A percentile compares a stretch with the other conserved stretches of the same genome.
Evolutionary conservation across 1,139 yeast genomes (phyloP).

Genomic region (Kluyveromyces sp.): DNA sequence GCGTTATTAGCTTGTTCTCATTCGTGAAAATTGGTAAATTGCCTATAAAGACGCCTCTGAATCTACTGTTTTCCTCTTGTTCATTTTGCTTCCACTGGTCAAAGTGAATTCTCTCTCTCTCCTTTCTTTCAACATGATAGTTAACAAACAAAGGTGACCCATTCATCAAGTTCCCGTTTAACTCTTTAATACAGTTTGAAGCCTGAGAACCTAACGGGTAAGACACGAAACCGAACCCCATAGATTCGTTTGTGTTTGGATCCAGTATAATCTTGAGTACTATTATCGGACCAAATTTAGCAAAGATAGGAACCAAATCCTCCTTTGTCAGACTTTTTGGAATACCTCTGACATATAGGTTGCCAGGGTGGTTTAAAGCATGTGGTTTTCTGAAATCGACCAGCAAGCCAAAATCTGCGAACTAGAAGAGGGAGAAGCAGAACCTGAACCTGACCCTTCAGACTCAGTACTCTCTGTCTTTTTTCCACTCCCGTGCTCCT

Average conservation of each 20-base stretch:
- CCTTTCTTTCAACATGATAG: slow-evolving; percentile 46
- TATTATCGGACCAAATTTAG: slow-evolving; percentile 37
- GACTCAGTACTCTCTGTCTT: neutral
- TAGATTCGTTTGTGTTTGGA: slow-evolving; percentile 33
- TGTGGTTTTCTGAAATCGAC: slow-evolving; percentile 28
- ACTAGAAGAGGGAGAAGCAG: neutral
- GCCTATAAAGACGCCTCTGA: slow-evolving; percentile 28
- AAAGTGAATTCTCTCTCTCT: slow-evolving; percentile 34
- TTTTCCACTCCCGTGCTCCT: neutral
- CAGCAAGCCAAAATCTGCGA: slow-evolving; percentile 13
- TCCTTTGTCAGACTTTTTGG: slow-evolving; percentile 35
- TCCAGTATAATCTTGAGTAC: slow-evolving; percentile 40
- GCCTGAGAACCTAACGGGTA: slow-evolving; percentile 37
- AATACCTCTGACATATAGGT: slow-evolving; percentile 49
- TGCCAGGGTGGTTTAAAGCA: slow-evolving; percentile 59
- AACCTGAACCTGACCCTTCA: neutral
- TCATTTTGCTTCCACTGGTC: slow-evolving; percentile 23
- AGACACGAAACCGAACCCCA: slow-evolving; percentile 44
- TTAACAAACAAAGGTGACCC: slow-evolving; percentile 39
- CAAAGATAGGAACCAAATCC: slow-evolving; percentile 34
- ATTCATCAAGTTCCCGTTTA: slow-evolving; percentile 35
- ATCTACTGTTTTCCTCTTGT: slow-evolving; percentile 16
- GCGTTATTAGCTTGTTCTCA: slow-evolving; percentile 13
- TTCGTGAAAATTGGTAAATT: slow-evolving; percentile 20
- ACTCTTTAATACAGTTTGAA: slow-evolving; percentile 36